A percentile compares a stretch with the other conserved stretches of the same genome.
Conservation (phyloP, 169 alveolate genomes). For the Ichthyophthirius multifiliis region DNA sequence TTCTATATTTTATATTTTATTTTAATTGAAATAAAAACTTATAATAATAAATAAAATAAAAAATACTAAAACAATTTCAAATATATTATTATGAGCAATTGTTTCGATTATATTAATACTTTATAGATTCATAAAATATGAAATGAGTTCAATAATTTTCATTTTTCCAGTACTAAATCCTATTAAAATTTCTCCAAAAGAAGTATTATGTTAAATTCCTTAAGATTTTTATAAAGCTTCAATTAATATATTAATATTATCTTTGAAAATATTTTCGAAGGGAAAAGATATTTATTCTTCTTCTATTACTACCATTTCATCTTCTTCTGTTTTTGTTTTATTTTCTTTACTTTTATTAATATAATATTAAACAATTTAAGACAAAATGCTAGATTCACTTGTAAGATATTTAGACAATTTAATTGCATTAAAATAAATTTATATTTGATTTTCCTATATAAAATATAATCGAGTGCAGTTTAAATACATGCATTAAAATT, state of each 20-base stretch:
- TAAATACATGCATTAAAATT: too few relatives aligned
- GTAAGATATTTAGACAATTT: too few relatives aligned
- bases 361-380: background rate
- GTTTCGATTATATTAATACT: background rate
- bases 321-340: constrained; percentile 5
- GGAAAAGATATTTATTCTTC: background rate
- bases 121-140: background rate
- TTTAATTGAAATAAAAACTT: background rate
- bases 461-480: too few relatives aligned
- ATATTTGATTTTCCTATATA: too few relatives aligned
- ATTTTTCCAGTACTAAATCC: background rate
- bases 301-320: background rate
- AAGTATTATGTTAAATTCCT: background rate
- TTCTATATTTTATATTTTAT: background rate
- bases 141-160: background rate
- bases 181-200: background rate
- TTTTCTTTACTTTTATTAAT: background rate
- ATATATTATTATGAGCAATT: background rate
- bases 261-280: background rate
- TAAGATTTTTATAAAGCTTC: background rate
- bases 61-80: background rate
- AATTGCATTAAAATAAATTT: too few relatives aligned
- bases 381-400: background rate
- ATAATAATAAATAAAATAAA: background rate
- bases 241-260: background rate